phyloP scores from a whole-genome alignment of 1,284 basidiomycete genomes.

The Leccinum solheimii region DNA sequence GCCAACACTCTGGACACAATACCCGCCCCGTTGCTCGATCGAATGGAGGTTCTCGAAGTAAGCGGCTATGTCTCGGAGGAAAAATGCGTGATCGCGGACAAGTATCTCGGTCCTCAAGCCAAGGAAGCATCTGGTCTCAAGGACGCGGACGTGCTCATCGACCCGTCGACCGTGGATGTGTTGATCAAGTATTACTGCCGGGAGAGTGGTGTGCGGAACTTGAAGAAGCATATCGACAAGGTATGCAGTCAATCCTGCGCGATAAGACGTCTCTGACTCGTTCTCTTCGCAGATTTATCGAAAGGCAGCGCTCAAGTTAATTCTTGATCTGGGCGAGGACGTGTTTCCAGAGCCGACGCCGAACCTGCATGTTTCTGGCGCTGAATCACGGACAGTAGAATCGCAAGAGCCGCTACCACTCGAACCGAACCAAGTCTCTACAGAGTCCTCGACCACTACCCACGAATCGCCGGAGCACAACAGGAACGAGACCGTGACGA shows the following conservation, averaged over 20 bases:
- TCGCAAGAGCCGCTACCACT: slow-evolving; percentile 42
- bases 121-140: slow-evolving; percentile 89
- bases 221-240: slow-evolving; percentile 97
- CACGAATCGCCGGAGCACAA: slow-evolving; percentile 30
- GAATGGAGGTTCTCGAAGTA: slow-evolving; percentile 98
- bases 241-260: slow-evolving; percentile 40
- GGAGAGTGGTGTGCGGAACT: slow-evolving; percentile 92
- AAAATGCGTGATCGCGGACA: slow-evolving; percentile 89
- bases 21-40: slow-evolving; percentile 92
- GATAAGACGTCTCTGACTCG: not conserved
- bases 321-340: slow-evolving; percentile 89
- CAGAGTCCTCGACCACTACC: slow-evolving; percentile 14
- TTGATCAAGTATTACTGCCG: slow-evolving; percentile 97
- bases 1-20: slow-evolving; percentile 96
- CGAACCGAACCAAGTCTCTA: slow-evolving; percentile 30
- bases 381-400: slow-evolving; percentile 37
- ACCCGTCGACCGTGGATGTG: slow-evolving; percentile 79
- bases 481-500: slow-evolving; percentile 62
- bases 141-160: slow-evolving; percentile 78
- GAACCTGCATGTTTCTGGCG: slow-evolving; percentile 20
- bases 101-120: slow-evolving; percentile 93
- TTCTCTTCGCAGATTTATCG: slow-evolving; percentile 78
- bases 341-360: slow-evolving; percentile 72
- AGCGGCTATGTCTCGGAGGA: slow-evolving; percentile 97
- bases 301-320: slow-evolving; percentile 93